These are phyloP conservation scores for Hyphopichia wangnamkhiaoensis DNA, from an alignment of 1,139 yeast genomes.

Conservation along the genomic window DNA sequence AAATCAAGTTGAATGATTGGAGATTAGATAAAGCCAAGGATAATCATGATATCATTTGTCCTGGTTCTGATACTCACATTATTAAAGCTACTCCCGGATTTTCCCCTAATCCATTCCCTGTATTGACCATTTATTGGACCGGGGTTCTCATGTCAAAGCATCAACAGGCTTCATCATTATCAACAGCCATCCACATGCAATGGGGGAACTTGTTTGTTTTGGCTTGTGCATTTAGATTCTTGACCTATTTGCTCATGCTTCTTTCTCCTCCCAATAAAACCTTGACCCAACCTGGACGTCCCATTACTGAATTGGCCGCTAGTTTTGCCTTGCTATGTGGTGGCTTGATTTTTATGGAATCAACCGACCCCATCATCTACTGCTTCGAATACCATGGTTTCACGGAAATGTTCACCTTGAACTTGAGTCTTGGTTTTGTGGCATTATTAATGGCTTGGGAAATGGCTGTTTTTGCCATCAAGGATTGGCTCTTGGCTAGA, in stretches of 20 bases:
- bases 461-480: slow-evolving; percentile 68
- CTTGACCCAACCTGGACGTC: slow-evolving; percentile 52
- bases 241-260: slow-evolving; percentile 63
- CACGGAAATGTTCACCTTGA: slow-evolving; percentile 88
- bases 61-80: slow-evolving; percentile 10
- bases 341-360: slow-evolving; percentile 89
- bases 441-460: slow-evolving; percentile 91
- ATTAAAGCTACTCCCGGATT: slow-evolving; percentile 65
- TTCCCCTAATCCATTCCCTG: slow-evolving; percentile 91
- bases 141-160: slow-evolving; percentile 97
- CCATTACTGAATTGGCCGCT: slow-evolving; percentile 80
- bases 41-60: slow-evolving; percentile 16
- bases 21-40: slow-evolving; percentile 39
- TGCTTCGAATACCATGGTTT: slow-evolving; percentile 85
- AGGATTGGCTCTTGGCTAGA: slow-evolving; percentile 41
- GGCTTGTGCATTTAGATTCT: slow-evolving; percentile 74
- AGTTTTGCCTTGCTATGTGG: slow-evolving; percentile 83
- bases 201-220: slow-evolving; percentile 86
- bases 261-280: slow-evolving; percentile 44
- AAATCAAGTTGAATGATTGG: slow-evolving; percentile 55
- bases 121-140: slow-evolving; percentile 92
- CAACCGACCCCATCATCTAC: slow-evolving; percentile 80
- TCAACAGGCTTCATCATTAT: slow-evolving; percentile 73
- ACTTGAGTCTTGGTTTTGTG: slow-evolving; percentile 76
- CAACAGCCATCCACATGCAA: slow-evolving; percentile 81